Evolutionary conservation across 2,329 filamentous ascomycete genomes (phyloP), one percentile per base, ranked within the genome.

Genomic region (Trichophyton rubrum): DNA sequence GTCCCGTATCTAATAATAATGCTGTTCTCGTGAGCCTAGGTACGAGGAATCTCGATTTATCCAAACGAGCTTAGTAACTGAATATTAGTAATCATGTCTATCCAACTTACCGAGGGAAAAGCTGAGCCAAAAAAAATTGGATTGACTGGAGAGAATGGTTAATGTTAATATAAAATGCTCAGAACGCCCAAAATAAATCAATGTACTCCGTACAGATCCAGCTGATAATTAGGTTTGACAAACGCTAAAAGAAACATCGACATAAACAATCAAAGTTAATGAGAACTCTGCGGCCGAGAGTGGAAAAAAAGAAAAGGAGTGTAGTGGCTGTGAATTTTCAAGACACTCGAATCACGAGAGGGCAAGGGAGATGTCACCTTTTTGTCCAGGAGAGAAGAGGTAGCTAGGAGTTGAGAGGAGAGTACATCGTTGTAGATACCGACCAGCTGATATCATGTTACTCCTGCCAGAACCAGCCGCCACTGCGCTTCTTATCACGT

Each of bases 381-480:
- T 51, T 22, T 6, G 1, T 11, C 3, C 13, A 1, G 9, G 3
- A 15, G 4, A 15, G 45, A 15, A 24, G 22, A 27, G 11, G 24
- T 24, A 5, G 11, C 20, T 9, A 33, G 51, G 27, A 30, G 13
- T 27, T 27, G 27, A 55, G 6, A 20, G 15, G 30, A 33, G 22
- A 27, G 20, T 38, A 55, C 33, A 35, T 2, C 17, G 20, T 3
- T 33, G 24, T 4, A 33, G 27, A 35, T n/a, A 33, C 33, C n/a
- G 33, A n/a, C 51, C 27, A 35, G 51, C 27, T 35, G 13, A 6
- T 35, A 55, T 33, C 51, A n/a, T 6, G 1, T 68, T 64, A 71
- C 30, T 69, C 68, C 53, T 68, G 73, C 73, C 73, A 75, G 53
- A 75, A 74, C 73, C 73, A 75, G 43, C 73, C 71, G 53, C 57